phyloP scores from a whole-genome alignment of 139 green algal species.

The Mychonastes homosphaera region DNA sequence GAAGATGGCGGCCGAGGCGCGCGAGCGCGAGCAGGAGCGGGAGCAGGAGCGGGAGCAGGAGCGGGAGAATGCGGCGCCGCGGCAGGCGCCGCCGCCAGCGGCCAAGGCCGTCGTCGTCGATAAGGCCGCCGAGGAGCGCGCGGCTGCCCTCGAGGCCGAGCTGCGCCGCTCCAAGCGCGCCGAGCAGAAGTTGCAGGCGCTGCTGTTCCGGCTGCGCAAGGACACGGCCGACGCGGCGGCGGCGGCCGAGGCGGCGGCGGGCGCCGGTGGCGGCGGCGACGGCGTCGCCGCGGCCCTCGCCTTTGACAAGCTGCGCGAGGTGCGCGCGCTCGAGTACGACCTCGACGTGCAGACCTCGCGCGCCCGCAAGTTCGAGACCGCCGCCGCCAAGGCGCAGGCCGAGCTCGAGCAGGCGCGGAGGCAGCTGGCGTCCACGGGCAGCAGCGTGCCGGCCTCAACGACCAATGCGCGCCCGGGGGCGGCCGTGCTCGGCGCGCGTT shows the following conservation, averaged over 20 bases:
- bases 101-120: not conserved
- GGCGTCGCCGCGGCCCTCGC: not conserved
- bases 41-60: not conserved
- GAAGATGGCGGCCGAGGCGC: too few relatives aligned
- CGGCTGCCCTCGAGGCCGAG: constrained; percentile 40
- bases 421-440: too few relatives aligned
- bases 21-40: too few relatives aligned
- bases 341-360: constrained; percentile 31
- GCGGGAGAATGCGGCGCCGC: not conserved
- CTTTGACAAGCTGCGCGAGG: constrained; percentile 52
- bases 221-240: constrained; percentile 32
- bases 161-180: constrained; percentile 54
- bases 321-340: constrained; percentile 41
- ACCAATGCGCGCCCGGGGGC: too few relatives aligned
- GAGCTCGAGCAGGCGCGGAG: not conserved
- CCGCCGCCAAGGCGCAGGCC: not conserved
- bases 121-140: constrained; percentile 5
- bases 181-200: constrained; percentile 67
- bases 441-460: too few relatives aligned
- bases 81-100: not conserved
- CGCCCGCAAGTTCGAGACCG: too few relatives aligned
- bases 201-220: constrained; percentile 63
- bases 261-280: constrained; percentile 6
- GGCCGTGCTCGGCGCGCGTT: too few relatives aligned
- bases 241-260: too few relatives aligned